These are phyloP conservation scores for Lentithecium fluviatile DNA, from an alignment of 495 filamentous ascomycete genomes.

Conservation along the genomic window DNA sequence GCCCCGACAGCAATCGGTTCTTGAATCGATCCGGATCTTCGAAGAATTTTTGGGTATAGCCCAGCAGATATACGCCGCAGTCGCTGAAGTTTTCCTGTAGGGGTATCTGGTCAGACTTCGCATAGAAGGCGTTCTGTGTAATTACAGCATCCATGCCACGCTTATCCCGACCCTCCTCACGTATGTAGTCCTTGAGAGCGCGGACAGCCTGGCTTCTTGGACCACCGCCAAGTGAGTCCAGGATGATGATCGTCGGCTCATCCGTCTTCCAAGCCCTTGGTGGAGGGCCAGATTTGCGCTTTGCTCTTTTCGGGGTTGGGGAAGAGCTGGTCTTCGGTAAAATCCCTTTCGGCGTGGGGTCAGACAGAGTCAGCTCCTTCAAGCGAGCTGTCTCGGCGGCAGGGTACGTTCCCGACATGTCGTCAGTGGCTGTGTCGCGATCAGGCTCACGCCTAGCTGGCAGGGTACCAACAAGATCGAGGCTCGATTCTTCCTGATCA, in stretches of 20 bases:
- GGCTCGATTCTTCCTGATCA: neutral
- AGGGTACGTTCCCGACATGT: neutral
- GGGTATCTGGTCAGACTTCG: slow-evolving; percentile 59
- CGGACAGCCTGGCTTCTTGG: slow-evolving; percentile 60
- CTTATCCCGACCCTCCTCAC: slow-evolving; percentile 69
- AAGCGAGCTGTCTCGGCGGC: slow-evolving; percentile 7
- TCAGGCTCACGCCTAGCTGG: neutral
- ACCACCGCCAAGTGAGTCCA: slow-evolving; percentile 72
- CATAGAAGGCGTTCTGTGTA: slow-evolving; percentile 62
- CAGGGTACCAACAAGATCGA: slow-evolving; percentile 1
- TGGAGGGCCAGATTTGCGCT: slow-evolving; percentile 18
- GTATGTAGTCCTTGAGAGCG: slow-evolving; percentile 73
- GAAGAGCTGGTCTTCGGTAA: neutral
- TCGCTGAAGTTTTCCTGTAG: slow-evolving; percentile 81
- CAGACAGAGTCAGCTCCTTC: slow-evolving; percentile 1
- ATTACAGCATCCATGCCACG: slow-evolving; percentile 57
- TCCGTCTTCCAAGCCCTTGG: slow-evolving; percentile 33
- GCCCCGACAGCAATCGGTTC: slow-evolving; percentile 50
- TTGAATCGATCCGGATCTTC: slow-evolving; percentile 65
- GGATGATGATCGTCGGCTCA: slow-evolving; percentile 72
- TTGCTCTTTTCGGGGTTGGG: slow-evolving; percentile 1
- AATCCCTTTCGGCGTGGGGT: neutral
- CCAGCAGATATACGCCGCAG: slow-evolving; percentile 82
- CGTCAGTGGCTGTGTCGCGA: neutral
- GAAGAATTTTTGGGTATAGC: slow-evolving; percentile 79